A percentile compares a stretch with the other conserved stretches of the same genome.
Conservation (phyloP, 805 yeast species). For the Teunomyces gatunensis region DNA sequence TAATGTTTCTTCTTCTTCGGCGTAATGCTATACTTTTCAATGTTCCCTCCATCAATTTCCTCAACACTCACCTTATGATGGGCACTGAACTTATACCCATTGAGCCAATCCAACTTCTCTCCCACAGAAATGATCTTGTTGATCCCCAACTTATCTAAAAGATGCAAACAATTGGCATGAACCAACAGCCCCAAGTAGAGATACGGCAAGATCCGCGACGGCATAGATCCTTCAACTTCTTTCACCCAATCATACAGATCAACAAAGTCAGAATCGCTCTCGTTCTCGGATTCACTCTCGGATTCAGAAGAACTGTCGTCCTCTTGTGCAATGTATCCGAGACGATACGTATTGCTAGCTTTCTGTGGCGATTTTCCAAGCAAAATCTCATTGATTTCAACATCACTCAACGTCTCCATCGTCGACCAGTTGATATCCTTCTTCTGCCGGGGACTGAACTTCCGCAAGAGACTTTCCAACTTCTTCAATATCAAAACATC, state of each 20-base stretch:
- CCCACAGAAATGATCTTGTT: constrained; percentile 82
- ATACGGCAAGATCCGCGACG: constrained; percentile 80
- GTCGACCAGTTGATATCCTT: constrained; percentile 25
- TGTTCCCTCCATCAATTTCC: constrained; percentile 26
- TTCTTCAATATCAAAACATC: constrained; percentile 68
- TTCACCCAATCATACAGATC: constrained; percentile 32
- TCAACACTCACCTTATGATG: constrained; percentile 22
- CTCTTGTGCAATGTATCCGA: constrained; percentile 30
- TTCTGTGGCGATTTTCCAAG: constrained; percentile 17
- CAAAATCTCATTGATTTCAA: constrained; percentile 35
- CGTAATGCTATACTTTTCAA: constrained; percentile 27
- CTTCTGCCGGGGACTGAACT: constrained; percentile 51
- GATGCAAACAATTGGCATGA: constrained; percentile 72
- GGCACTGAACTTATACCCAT: constrained; percentile 26
- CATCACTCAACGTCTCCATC: constrained; percentile 26
- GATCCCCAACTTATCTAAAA: constrained; percentile 66
- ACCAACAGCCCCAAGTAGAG: constrained; percentile 78
- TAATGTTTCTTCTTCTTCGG: constrained; percentile 16
- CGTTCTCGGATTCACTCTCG: constrained; percentile 11
- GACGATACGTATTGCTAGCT: constrained; percentile 3
- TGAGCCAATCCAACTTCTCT: constrained; percentile 67
- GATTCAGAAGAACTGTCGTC: constrained; percentile 12
- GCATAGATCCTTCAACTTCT: constrained; percentile 64
- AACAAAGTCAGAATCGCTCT: constrained; percentile 10
- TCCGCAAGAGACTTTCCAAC: constrained; percentile 58